Conservation (phyloP, 768 basidiomycete species). For the Cystobasidium onofrii region DNA sequence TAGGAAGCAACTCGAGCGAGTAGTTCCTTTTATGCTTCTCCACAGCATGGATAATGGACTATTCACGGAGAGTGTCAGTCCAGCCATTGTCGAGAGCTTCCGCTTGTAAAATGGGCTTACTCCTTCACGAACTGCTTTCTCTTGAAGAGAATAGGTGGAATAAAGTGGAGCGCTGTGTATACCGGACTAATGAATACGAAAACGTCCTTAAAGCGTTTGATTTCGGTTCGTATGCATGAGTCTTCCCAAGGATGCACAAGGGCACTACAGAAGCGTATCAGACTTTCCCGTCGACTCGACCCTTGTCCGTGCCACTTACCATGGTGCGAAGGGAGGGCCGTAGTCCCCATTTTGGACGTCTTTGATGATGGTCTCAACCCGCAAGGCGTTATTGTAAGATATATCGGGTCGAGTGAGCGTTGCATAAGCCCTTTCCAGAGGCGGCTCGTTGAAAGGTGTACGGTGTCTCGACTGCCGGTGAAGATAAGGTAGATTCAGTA, state of each 20-base stretch:
- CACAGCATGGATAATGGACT: constrained; percentile 59
- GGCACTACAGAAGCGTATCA: constrained; percentile 47
- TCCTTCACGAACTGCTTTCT: constrained; percentile 58
- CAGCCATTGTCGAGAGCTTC: too few species aligned
- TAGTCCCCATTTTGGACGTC: constrained; percentile 41
- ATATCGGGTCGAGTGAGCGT: constrained; percentile 35
- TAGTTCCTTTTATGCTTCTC: constrained; percentile 61
- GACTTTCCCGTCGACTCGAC: too few species aligned
- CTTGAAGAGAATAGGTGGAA: constrained; percentile 78
- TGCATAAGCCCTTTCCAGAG: constrained; percentile 27
- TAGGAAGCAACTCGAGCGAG: constrained; percentile 77
- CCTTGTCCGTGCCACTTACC: too few species aligned
- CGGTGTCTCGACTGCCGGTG: constrained; percentile 11
- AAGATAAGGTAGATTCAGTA: too few species aligned
- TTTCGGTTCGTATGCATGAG: constrained; percentile 55
- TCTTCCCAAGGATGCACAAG: constrained; percentile 69
- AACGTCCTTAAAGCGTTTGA: constrained; percentile 69
- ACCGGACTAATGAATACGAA: constrained; percentile 54
- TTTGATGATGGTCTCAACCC: constrained; percentile 41
- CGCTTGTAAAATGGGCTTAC: neutral
- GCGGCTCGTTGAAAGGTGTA: constrained; percentile 1
- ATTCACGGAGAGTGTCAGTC: neutral
- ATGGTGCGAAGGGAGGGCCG: constrained; percentile 44
- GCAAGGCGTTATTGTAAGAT: constrained; percentile 40
- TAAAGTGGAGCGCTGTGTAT: constrained; percentile 81